Base-by-base conservation (phyloP, 2,329 filamentous ascomycete genomes). In the Aureobasidium sp. region DNA sequence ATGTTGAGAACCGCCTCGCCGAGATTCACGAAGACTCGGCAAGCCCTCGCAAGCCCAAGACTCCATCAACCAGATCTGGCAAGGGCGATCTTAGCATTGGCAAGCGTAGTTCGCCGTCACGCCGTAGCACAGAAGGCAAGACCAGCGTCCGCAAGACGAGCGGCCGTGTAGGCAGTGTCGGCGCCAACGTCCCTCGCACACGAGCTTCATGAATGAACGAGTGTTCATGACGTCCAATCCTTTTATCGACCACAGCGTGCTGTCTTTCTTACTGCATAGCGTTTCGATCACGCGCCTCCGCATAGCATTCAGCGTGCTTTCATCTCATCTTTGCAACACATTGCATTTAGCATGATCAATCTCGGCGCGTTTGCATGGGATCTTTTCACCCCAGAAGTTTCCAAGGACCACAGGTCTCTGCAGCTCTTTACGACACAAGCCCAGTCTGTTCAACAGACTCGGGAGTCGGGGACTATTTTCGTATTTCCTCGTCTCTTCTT, bases 141-240 rank as follows among this genome's bases (percentile, higher is more conserved):
- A 71, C 64, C 37, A 72, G 70, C 54, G 74, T 77, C 42, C 66
- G 74, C 37, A 77, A 77, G 65, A 75, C 73, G 14, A 77, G 74
- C 55, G 74, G 74, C 29, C 66, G 74, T 29, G 72, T 77, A 2
- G 71, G 71, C 35, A 51, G 48, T 34, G 48, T 51, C 11, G 48
- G 48, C 19, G 48, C 48, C 48, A 51, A 51, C 16, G 48, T 51
- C 3, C 48, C 48, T 32, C 35, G 48, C 16, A 51, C 48, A 11
- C 35, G 48, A 11, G 48, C 48, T 41, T 51, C 48, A 34, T 51
- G 37, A 51, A 51, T 17, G 48, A 50, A 4, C 34, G 22, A 16
- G 8, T 39, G 32, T 39, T 19, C 8, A 16, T 16, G 30, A 27
- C 29, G 21, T 49, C 16, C 32, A 17, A 19, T 27, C 12, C 29